A percentile compares a stretch with the other conserved stretches of the same genome.
Evolutionary conservation across 257 asterid species (phyloP).

Genomic region (Salvia hispanica): DNA sequence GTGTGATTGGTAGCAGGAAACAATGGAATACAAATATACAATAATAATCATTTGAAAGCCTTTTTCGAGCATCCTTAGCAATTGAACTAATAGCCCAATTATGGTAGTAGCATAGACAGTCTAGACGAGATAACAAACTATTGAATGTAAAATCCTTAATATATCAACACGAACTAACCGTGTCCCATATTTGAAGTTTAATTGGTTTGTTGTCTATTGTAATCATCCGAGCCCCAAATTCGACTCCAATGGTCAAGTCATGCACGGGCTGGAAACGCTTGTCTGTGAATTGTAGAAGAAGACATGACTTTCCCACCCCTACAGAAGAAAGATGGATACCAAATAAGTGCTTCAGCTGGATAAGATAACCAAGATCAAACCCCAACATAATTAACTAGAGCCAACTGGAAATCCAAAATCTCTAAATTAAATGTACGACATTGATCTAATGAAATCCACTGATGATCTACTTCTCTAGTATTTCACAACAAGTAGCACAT

Average conservation of each 20-base stretch:
- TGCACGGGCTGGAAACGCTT: slow-evolving; percentile 70
- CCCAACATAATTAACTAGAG: neutral
- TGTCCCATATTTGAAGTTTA: slow-evolving; percentile 65
- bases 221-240: slow-evolving; percentile 62
- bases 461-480: slow-evolving; percentile 9
- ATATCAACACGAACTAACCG: slow-evolving; percentile 36
- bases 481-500: neutral
- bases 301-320: slow-evolving; percentile 67
- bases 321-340: slow-evolving; percentile 23
- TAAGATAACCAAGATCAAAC: neutral
- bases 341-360: neutral
- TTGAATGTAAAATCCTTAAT: slow-evolving; percentile 10
- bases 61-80: slow-evolving; percentile 9
- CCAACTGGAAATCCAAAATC: neutral
- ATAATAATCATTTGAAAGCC: neutral
- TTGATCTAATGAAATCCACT: slow-evolving; percentile 20
- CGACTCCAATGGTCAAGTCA: slow-evolving; percentile 64
- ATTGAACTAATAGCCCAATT: slow-evolving; percentile 7
- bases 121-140: neutral
- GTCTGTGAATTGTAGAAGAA: slow-evolving; percentile 62
- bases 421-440: neutral
- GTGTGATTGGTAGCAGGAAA: neutral
- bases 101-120: neutral
- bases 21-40: too few species aligned
- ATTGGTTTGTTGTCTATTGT: slow-evolving; percentile 59